Conservation (phyloP, 805 yeast species). For the Cyberlindnera mrakii region DNA sequence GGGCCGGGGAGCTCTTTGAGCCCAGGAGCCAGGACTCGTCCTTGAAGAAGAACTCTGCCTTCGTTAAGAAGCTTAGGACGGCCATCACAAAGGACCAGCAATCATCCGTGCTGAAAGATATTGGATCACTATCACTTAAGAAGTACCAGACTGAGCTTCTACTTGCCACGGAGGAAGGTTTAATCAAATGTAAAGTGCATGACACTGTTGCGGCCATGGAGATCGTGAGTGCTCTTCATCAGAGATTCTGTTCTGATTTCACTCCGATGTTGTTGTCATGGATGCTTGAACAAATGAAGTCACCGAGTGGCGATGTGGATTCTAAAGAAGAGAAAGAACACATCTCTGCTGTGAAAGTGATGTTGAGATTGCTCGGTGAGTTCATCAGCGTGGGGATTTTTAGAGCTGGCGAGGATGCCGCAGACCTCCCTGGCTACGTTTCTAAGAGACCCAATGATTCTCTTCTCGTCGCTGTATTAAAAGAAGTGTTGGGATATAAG, state of each 20-base stretch:
- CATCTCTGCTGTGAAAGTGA: slow-evolving; percentile 36
- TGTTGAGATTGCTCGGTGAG: slow-evolving; percentile 51
- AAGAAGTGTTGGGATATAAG: slow-evolving; percentile 39
- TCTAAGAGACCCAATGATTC: slow-evolving; percentile 31
- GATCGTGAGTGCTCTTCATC: slow-evolving; percentile 68
- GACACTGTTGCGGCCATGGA: slow-evolving; percentile 64
- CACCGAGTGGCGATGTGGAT: slow-evolving; percentile 21
- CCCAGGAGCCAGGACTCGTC: slow-evolving; percentile 53
- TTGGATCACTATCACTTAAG: slow-evolving; percentile 55
- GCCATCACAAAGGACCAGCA: slow-evolving; percentile 49
- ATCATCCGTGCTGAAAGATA: slow-evolving; percentile 49
- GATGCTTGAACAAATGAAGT: slow-evolving; percentile 35
- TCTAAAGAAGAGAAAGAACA: slow-evolving; percentile 41
- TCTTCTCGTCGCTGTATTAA: slow-evolving; percentile 36
- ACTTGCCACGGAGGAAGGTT: slow-evolving; percentile 56
- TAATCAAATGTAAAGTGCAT: slow-evolving; percentile 43
- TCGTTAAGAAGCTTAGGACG: slow-evolving; percentile 61
- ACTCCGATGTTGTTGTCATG: slow-evolving; percentile 42
- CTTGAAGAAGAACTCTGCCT: slow-evolving; percentile 75
- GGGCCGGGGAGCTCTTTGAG: slow-evolving; percentile 15
- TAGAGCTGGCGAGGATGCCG: slow-evolving; percentile 36
- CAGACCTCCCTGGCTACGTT: slow-evolving; percentile 40
- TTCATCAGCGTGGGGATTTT: slow-evolving; percentile 53
- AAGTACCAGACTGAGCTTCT: slow-evolving; percentile 71
- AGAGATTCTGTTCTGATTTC: slow-evolving; percentile 53